phyloP scores from a whole-genome alignment of 129 eudicot species.

The Scalesia atractyloides region DNA sequence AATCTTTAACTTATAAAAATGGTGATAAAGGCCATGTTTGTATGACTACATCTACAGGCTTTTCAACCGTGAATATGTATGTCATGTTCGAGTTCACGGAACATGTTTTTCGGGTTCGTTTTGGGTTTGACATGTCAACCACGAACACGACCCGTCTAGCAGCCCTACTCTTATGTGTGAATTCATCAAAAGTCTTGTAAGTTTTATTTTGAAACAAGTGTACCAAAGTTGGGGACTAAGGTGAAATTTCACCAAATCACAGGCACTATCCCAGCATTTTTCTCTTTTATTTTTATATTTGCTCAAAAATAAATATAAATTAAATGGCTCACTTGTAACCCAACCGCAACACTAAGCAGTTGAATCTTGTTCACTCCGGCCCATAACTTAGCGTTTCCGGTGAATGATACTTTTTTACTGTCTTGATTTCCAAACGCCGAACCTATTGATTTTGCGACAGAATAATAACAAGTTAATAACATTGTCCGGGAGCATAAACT shows the following conservation, averaged over 20 bases:
- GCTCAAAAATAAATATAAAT: background rate
- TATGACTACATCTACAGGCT: no score
- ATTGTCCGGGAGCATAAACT: background rate
- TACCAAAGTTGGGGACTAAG: no score
- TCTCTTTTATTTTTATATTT: background rate
- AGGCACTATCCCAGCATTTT: no score
- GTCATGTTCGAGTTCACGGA: no score
- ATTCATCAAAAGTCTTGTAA: background rate
- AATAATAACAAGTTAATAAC: conserved; percentile 12
- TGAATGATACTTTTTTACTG: conserved; percentile 44
- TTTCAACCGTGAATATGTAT: no score
- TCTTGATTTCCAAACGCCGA: conserved; percentile 66
- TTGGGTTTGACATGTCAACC: no score
- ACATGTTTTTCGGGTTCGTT: no score
- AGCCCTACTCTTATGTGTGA: background rate
- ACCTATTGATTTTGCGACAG: conserved; percentile 45
- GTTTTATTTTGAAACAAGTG: no score
- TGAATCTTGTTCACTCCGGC: conserved; percentile 73
- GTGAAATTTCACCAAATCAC: no score
- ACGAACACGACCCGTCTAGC: no score
- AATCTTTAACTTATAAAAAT: no score
- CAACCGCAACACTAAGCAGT: conserved; percentile 73
- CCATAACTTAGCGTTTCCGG: conserved; percentile 47
- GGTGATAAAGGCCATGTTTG: no score
- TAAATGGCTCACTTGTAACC: conserved; percentile 66